Percentiles rank a stretch among this genome's conserved stretches.
Evolutionary conservation across 768 basidiomycete species (phyloP).

Genomic region (Mycena latifolia): DNA sequence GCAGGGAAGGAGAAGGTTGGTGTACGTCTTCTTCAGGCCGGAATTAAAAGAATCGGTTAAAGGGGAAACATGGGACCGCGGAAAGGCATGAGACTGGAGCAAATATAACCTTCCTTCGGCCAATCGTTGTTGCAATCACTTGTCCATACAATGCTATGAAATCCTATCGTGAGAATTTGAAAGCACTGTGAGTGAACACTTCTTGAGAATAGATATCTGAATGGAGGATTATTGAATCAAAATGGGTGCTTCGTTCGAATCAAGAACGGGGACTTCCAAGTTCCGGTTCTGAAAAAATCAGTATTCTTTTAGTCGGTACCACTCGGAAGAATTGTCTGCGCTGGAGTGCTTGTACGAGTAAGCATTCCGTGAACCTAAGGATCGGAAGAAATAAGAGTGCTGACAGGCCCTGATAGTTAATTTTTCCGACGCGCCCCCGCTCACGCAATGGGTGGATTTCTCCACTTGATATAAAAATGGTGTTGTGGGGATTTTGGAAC

Average conservation of each 20-base stretch:
- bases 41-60: constrained; percentile 11
- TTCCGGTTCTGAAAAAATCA: not conserved
- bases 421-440: constrained; percentile 88
- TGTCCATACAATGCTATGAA: not conserved
- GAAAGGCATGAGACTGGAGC: constrained; percentile 4
- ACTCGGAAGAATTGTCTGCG: constrained; percentile 88
- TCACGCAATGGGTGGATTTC: constrained; percentile 96
- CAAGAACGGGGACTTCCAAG: not conserved
- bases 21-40: constrained; percentile 5
- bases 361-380: constrained; percentile 35
- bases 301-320: too few species aligned
- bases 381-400: constrained; percentile 31
- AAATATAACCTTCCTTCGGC: constrained; percentile 10
- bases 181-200: not conserved
- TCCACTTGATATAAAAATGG: too few species aligned
- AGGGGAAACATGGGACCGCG: constrained; percentile 19
- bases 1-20: not conserved
- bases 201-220: constrained; percentile 3
- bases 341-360: constrained; percentile 89
- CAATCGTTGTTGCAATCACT: constrained; percentile 11
- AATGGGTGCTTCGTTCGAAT: not conserved
- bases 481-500: too few species aligned
- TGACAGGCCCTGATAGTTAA: constrained; percentile 67
- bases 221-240: not conserved
- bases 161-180: constrained; percentile 11